A percentile compares a stretch with the other conserved stretches of the same genome.
Conservation (phyloP, 768 basidiomycete species). For the Pleurotus ostreatus region DNA sequence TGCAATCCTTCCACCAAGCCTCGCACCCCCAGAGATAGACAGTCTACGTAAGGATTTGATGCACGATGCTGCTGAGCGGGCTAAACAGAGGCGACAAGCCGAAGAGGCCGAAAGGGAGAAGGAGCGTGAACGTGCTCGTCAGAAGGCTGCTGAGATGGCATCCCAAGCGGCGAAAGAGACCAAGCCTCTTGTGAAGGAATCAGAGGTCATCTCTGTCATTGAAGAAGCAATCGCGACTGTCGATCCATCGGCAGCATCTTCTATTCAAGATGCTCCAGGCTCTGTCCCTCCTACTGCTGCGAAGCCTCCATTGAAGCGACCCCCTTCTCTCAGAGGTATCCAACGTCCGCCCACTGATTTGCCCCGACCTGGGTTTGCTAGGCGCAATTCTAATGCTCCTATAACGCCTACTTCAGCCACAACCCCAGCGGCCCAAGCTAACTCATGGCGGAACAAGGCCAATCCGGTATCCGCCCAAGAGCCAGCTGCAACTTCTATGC, state of each 20-base stretch:
- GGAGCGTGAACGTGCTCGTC: slow-evolving; percentile 74
- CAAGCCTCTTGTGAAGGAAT: slow-evolving; percentile 19
- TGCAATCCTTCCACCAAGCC: slow-evolving; percentile 15
- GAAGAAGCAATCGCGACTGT: slow-evolving; percentile 39
- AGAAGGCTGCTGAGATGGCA: slow-evolving; percentile 53
- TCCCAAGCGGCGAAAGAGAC: no score
- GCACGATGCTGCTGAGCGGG: slow-evolving; percentile 83
- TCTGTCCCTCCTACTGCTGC: slow-evolving; percentile 11
- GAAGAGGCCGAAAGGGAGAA: slow-evolving; percentile 83
- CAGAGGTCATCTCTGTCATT: slow-evolving; percentile 38
- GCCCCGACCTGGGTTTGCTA: slow-evolving; percentile 20
- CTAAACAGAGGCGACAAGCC: slow-evolving; percentile 71
- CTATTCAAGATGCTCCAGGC: neutral
- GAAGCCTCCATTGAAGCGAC: slow-evolving; percentile 19
- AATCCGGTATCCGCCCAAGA: slow-evolving; percentile 28
- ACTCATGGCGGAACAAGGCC: slow-evolving; percentile 66
- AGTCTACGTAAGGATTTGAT: slow-evolving; percentile 71
- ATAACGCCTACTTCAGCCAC: slow-evolving; percentile 14
- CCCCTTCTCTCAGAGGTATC: slow-evolving; percentile 29
- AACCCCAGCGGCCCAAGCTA: slow-evolving; percentile 35
- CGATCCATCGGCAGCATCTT: neutral
- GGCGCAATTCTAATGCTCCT: slow-evolving; percentile 19
- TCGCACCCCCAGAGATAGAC: slow-evolving; percentile 48
- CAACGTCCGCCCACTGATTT: slow-evolving; percentile 23
- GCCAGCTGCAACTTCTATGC: slow-evolving; percentile 23